Evolutionary conservation across 164 flowering plant species (phyloP), one percentile per base, ranked within the genome.

Genomic region (Taxillus chinensis): DNA sequence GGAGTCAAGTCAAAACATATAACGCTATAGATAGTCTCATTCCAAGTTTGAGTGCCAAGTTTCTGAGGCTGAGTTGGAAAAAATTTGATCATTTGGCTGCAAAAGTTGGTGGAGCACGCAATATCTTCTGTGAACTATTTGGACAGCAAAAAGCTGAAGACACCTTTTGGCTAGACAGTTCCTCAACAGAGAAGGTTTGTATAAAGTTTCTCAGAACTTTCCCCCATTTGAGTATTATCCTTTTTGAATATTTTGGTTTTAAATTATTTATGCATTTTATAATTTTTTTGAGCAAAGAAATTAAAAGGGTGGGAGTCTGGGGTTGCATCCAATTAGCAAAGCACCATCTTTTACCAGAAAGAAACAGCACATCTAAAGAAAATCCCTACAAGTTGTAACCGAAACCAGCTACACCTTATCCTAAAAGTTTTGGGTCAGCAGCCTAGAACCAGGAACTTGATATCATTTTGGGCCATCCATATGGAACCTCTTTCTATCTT

Each of bases 161-260:
- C 75, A 86, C 98, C 15, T 93, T 90, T 76, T 93, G 98, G 98
- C 69, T 93, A 71, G 98, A 93, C 78, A 93, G 95, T 75, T 85
- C 97, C 59, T 84, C 96, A 27, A 65, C 68, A 42, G 97, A 93
- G 70, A 82, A 85, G 97, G 98, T 93, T 56, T 57, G 57, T 65
- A 41, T 63, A 8, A 63, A 4, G 1, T 14, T 61, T 53, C 49
- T 46, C 45, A 40, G 38, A 43, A 52, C 55, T 27, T 5, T 43
- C 61, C 27, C 9, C 17, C 17, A 4, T 16, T 14, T n/a, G 6
- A 27, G 27, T 27, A 27, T 27, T 41, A 5, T 58, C 12, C 1
- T 39, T 12, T 9, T 46, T 55, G 17, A 13, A 52, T 7, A 14
- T 45, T 10, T 37, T n/a, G 61, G 3, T 59, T 39, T 59, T 43